Conservation (phyloP, 352 stramenopile species). For the Phytopythium delawarense region DNA sequence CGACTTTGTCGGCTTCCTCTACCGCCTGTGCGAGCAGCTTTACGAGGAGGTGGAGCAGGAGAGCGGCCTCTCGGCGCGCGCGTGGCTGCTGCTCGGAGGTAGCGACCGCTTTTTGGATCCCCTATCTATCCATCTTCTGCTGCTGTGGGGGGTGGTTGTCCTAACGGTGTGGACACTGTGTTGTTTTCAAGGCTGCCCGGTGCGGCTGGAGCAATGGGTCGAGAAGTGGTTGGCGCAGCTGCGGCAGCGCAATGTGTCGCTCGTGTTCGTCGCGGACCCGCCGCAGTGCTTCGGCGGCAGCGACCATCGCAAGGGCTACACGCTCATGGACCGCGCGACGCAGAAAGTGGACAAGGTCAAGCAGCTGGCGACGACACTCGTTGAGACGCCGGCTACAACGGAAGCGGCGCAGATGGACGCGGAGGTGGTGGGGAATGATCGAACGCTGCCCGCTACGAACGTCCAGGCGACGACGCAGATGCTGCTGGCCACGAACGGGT, state of each 20-base stretch:
- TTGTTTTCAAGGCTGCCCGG: slow-evolving; percentile 19
- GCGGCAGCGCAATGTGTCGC: slow-evolving; percentile 29
- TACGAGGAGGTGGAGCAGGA: slow-evolving; percentile 29
- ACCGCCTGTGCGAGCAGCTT: slow-evolving; percentile 60
- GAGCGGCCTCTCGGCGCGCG: slow-evolving; percentile 16
- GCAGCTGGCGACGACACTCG: slow-evolving; percentile 29
- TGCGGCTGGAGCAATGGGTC: slow-evolving; percentile 40
- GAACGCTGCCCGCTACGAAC: slow-evolving; percentile 8
- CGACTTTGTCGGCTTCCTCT: slow-evolving; percentile 80
- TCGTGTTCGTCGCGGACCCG: slow-evolving; percentile 73
- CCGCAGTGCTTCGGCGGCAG: slow-evolving; percentile 69
- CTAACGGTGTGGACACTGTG: too few relatives aligned
- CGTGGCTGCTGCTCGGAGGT: slow-evolving; percentile 66
- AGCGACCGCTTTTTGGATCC: background rate
- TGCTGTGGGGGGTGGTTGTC: too few relatives aligned
- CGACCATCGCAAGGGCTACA: slow-evolving; percentile 61
- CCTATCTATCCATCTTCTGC: too few relatives aligned
- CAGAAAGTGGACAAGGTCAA: slow-evolving; percentile 53
- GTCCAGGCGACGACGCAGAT: slow-evolving; percentile 16
- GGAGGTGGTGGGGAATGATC: background rate
- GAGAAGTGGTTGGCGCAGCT: slow-evolving; percentile 46
- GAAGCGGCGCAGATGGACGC: too few relatives aligned
- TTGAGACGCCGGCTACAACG: slow-evolving; percentile 6
- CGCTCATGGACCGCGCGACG: slow-evolving; percentile 42
- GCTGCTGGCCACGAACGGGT: slow-evolving; percentile 58